These are phyloP conservation scores for Calonectria ilicicola DNA, from an alignment of 2,329 filamentous ascomycete genomes.

Conservation along the genomic window DNA sequence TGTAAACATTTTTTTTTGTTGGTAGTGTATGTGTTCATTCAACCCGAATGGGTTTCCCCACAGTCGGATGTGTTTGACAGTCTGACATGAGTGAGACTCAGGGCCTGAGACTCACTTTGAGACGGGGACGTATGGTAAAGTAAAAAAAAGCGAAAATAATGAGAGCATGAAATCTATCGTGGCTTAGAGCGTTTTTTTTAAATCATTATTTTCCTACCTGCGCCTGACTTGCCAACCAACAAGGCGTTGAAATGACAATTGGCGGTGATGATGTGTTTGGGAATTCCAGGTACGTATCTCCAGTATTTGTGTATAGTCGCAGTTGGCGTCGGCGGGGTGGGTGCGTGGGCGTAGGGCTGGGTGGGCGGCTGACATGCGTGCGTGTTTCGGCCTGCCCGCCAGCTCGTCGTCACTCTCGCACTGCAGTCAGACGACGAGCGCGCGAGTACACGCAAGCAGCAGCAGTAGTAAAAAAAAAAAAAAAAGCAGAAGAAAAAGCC, in stretches of 20 bases:
- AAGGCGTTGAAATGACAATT: background rate
- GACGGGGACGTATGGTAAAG: background rate
- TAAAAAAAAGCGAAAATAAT: background rate
- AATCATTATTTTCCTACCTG: too few relatives aligned
- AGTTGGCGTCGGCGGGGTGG: background rate
- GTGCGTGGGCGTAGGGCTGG: constrained; percentile 19
- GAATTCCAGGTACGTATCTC: background rate
- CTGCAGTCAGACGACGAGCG: constrained; percentile 19
- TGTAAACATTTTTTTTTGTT: background rate
- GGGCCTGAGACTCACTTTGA: background rate
- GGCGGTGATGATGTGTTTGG: background rate
- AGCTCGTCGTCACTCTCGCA: constrained; percentile 4
- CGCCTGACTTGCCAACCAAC: too few relatives aligned
- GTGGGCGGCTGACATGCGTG: constrained; percentile 22
- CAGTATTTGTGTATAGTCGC: background rate
- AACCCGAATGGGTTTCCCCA: background rate
- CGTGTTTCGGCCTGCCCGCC: constrained; percentile 21
- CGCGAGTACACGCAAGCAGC: background rate
- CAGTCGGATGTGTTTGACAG: background rate
- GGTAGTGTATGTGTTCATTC: background rate
- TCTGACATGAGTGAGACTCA: background rate
- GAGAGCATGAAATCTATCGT: too few relatives aligned
- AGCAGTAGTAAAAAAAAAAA: too few relatives aligned
- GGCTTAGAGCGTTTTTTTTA: background rate
- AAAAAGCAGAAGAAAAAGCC: too few relatives aligned